Percentiles rank a stretch among this genome's conserved stretches.
Conservation (phyloP, 129 eudicot genomes). For the Arctium lappa region DNA sequence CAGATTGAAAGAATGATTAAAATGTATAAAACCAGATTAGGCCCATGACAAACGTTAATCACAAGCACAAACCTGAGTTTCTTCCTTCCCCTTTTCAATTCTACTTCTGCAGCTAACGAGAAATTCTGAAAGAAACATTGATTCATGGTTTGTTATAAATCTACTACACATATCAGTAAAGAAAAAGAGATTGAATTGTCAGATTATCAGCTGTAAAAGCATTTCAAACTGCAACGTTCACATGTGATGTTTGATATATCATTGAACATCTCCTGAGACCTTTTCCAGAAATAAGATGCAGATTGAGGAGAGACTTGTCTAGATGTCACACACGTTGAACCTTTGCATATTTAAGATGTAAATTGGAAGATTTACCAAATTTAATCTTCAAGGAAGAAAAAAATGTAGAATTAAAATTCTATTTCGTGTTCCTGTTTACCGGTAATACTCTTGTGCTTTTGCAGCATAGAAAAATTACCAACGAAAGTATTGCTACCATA, state of each 20-base stretch:
- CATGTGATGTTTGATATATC: not conserved
- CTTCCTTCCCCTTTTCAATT: slow-evolving; percentile 59
- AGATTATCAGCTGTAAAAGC: not conserved
- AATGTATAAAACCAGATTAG: not conserved
- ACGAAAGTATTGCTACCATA: too few relatives aligned
- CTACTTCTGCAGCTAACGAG: slow-evolving; percentile 56
- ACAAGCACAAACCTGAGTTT: slow-evolving; percentile 59
- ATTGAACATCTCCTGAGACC: too few relatives aligned
- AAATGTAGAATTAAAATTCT: not conserved
- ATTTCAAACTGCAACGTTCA: not conserved
- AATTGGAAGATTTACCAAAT: not conserved
- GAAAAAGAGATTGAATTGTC: not conserved
- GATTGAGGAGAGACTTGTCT: not conserved
- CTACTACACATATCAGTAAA: not conserved
- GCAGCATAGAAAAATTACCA: too few relatives aligned
- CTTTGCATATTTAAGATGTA: not conserved
- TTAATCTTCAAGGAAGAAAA: too few relatives aligned
- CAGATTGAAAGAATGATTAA: not conserved
- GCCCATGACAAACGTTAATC: not conserved
- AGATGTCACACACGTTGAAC: not conserved
- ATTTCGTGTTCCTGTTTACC: too few relatives aligned
- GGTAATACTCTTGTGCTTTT: too few relatives aligned
- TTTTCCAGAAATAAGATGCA: not conserved
- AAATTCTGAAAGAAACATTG: slow-evolving; percentile 33
- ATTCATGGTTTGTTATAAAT: not conserved